These are phyloP conservation scores for Coprinopsis strossmayeri DNA, from an alignment of 768 basidiomycete species.

Conservation along the genomic window DNA sequence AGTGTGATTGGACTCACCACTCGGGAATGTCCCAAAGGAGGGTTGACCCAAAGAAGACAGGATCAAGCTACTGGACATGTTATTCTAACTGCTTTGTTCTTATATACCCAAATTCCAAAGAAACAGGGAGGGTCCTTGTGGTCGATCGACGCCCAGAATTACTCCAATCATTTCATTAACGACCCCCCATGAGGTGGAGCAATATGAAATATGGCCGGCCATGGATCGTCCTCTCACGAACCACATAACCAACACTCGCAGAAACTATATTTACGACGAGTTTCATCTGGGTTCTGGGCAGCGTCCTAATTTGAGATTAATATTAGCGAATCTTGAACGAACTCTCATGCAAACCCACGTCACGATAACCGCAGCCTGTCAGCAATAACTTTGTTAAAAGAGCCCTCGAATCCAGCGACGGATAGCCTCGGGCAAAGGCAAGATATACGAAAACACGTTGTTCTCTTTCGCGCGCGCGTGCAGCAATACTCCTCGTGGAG, in stretches of 20 bases:
- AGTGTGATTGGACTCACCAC: no score
- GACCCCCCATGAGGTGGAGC: background rate
- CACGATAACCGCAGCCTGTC: background rate
- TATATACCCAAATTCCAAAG: no score
- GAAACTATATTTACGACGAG: constrained; percentile 1
- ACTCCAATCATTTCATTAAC: background rate
- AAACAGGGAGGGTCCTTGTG: background rate
- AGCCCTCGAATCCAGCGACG: background rate
- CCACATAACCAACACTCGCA: background rate
- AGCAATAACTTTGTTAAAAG: background rate
- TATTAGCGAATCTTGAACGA: background rate
- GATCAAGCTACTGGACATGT: no score
- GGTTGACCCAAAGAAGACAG: no score
- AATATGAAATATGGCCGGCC: background rate
- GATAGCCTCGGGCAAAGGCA: background rate
- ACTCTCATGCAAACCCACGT: background rate
- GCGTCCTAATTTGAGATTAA: background rate
- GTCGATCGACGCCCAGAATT: background rate
- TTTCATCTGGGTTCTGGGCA: constrained; percentile 7
- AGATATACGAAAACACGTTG: background rate
- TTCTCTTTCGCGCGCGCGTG: background rate
- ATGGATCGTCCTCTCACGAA: background rate
- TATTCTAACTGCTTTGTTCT: no score
- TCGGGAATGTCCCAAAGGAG: no score
- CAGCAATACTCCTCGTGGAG: background rate